Base-by-base conservation (phyloP, 495 filamentous ascomycete species). In the Xeromyces bisporus region DNA sequence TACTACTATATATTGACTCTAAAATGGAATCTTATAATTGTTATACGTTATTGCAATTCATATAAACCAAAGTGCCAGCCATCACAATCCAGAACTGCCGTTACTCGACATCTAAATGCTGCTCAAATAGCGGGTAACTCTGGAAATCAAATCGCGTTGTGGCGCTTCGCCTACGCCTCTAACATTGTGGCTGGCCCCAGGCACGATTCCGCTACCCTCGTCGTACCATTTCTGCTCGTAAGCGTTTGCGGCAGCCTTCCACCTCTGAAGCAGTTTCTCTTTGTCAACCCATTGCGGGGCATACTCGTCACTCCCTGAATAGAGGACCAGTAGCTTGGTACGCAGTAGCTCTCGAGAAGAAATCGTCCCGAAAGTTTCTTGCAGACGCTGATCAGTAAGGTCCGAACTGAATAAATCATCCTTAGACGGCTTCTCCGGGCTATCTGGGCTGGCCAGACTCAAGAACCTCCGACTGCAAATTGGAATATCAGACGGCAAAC, bases 361-460 rank as follows among this genome's bases (percentile, higher is more conserved):
- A 24, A 79, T 53, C 32, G 30, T 47, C 1, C 80, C 81, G 66
- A 89, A 93, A 15, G 66, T 80, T 26, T 54, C 42, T 26, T 37
- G 31, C 26, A 85, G 50, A 32, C 63, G 50, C 29, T 67, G 51
- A 28, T 80, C 74, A 0, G 50, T 46, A 27, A 92, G 55, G 48
- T 87, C 81, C 5, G 78, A 78, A 35, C 76, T 81, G 56, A 94
- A 97, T 39, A 79, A 77, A 50, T 96, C 89, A 53, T 97, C 87
- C 28, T 76, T 75, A 8, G 80, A 77, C 3, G 58, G 64, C 17
- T 50, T 37, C 51, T 71, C 43, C 16, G 67, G 53, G 28, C 55
- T 60, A 15, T 64, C 64, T 1, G 64, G 61, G 23, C 64, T 73
- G 5, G 62, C 66, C 14, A 94, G 60, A 33, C 71, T 70, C 16